Percentiles rank a stretch among this genome's conserved stretches.
Evolutionary conservation across 2,329 filamentous ascomycete genomes (phyloP).

Genomic region (Fusarium armeniacum): DNA sequence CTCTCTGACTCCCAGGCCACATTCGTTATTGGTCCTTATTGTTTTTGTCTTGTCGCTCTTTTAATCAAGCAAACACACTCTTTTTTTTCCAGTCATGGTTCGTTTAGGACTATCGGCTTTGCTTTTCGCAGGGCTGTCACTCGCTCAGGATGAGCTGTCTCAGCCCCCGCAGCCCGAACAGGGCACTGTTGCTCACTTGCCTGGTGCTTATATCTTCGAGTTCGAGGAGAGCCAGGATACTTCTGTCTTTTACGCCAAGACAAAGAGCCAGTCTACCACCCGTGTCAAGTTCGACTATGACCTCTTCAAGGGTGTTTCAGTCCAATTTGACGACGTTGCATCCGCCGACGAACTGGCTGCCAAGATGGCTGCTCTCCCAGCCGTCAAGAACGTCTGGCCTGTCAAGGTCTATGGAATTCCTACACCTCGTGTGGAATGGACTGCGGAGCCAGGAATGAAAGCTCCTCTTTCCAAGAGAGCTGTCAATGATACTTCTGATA

Average conservation of each 20-base stretch:
- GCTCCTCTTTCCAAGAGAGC: conserved; percentile 31
- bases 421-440: conserved; percentile 57
- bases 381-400: conserved; percentile 65
- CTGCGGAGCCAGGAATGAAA: conserved; percentile 23
- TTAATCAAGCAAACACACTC: conserved; percentile 4
- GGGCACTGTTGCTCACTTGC: conserved; percentile 36
- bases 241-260: conserved; percentile 33
- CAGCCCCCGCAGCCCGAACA: conserved; percentile 10
- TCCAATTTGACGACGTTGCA: conserved; percentile 63
- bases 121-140: conserved; percentile 38
- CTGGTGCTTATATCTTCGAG: conserved; percentile 67
- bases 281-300: conserved; percentile 64
- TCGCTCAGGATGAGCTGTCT: conserved; percentile 11
- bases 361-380: conserved; percentile 59
- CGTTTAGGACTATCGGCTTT: conserved; percentile 31
- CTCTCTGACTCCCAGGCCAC: conserved; percentile 1
- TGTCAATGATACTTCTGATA: conserved; percentile 50
- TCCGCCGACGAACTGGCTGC: conserved; percentile 59
- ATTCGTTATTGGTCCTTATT: conserved; percentile 10
- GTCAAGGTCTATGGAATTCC: conserved; percentile 62
- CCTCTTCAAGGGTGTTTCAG: conserved; percentile 69
- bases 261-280: conserved; percentile 22
- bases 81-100: conserved; percentile 22
- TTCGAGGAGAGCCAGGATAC: conserved; percentile 65
- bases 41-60: conserved; percentile 19